Base-by-base conservation (phyloP, 2,329 filamentous ascomycete genomes). In the Trichoderma koningiopsis region DNA sequence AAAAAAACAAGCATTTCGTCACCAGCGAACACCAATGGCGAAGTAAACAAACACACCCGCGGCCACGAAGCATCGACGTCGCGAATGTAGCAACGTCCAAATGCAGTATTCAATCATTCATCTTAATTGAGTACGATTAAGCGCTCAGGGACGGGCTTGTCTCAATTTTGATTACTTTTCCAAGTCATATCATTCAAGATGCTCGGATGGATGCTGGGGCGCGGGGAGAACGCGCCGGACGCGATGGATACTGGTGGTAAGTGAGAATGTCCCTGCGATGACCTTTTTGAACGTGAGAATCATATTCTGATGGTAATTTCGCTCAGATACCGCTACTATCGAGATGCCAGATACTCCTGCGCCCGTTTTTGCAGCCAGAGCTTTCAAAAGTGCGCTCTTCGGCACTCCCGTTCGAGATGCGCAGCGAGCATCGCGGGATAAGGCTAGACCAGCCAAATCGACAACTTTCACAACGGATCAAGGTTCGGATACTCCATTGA, bases 341-440 rank as follows among this genome's bases (percentile, higher is more conserved):
- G 88, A 91, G 19, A 82, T 82, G 37, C 88, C 88, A 49, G 88
- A 91, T 73, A 91, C 89, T 19, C 89, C 89, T 7, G 89, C 87
- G 0, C 88, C 89, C 2, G 85, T 91, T 0, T 91, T 91, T 75
- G 89, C 88, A 2, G 88, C 88, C 47, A 85, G 89, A 70, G 89
- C 89, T 6, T 81, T 91, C 75, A 89, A 87, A 73, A 88, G 84
- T 73, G 88, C 87, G 31, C 78, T 91, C 57, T 91, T 90, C 73
- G 89, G 89, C 52, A 88, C 87, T 4, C 86, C 88, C 13, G 79
- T 81, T 16, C 79, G 80, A 61, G 76, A 76, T 16, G 76, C 76
- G 57, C 77, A 82, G 59, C 79, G 81, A 73, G 74, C 71, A 69
- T 72, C 70, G 68, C 72, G 68, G 43, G 75, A 78, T 62, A 70